phyloP scores from a whole-genome alignment of 768 basidiomycete species.

The Inosperma sp. region DNA sequence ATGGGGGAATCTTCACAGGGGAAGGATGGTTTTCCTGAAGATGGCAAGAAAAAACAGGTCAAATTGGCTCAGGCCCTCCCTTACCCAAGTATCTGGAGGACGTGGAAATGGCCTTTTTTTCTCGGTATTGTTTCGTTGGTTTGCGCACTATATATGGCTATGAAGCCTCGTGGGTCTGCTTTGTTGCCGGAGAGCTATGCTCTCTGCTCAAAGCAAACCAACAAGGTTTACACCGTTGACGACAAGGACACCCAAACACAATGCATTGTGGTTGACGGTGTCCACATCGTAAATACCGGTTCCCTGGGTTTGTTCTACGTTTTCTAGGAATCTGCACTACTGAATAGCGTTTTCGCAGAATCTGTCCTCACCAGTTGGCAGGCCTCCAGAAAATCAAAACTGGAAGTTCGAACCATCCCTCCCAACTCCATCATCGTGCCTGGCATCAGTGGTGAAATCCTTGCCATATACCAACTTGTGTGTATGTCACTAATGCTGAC shows the following conservation, averaged over 20 bases:
- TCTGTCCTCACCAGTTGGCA: neutral
- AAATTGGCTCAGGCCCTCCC: no score
- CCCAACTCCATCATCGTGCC: slow-evolving; percentile 63
- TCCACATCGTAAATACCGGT: slow-evolving; percentile 50
- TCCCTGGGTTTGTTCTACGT: slow-evolving; percentile 54
- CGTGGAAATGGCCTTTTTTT: slow-evolving; percentile 2
- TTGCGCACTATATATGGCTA: slow-evolving; percentile 1
- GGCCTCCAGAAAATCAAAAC: slow-evolving; percentile 1
- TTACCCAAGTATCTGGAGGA: neutral
- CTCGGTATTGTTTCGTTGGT: slow-evolving; percentile 1
- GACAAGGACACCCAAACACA: slow-evolving; percentile 44
- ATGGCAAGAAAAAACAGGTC: no score
- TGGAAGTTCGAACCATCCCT: slow-evolving; percentile 43
- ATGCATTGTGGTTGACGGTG: slow-evolving; percentile 56
- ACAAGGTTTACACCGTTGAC: slow-evolving; percentile 67
- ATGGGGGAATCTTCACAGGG: no score
- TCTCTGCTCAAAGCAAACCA: slow-evolving; percentile 52
- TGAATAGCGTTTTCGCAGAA: neutral
- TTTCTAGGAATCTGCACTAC: neutral
- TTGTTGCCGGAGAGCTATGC: slow-evolving; percentile 38
- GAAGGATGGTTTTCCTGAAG: no score
- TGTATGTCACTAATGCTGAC: neutral
- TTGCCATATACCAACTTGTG: neutral
- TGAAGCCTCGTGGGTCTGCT: neutral
- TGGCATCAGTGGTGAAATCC: slow-evolving; percentile 60